Evolutionary conservation across 2,329 filamentous ascomycete species (phyloP).

Genomic region (Ceratocystis papillata): DNA sequence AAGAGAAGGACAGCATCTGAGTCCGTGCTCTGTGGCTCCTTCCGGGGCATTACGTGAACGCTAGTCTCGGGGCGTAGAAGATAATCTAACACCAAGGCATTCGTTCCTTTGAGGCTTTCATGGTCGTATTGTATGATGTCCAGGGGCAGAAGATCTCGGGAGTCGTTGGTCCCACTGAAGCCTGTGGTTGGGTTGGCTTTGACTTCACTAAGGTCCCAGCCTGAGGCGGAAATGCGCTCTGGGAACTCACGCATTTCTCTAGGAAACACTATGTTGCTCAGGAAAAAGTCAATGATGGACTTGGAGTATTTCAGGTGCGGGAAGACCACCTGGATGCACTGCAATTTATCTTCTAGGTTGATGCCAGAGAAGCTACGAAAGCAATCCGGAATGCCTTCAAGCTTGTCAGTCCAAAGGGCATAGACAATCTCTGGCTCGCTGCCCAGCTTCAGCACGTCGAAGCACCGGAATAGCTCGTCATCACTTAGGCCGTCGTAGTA

Average conservation of each 20-base stretch:
- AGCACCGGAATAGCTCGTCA: slow-evolving; percentile 38
- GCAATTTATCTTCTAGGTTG: slow-evolving; percentile 46
- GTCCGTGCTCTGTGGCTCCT: not conserved
- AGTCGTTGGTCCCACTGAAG: slow-evolving; percentile 62
- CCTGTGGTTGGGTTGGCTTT: slow-evolving; percentile 47
- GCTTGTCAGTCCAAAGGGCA: slow-evolving; percentile 35
- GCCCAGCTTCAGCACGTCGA: slow-evolving; percentile 39
- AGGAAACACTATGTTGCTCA: slow-evolving; percentile 48
- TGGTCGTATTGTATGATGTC: slow-evolving; percentile 47
- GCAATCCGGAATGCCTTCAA: slow-evolving; percentile 29
- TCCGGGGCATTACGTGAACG: slow-evolving; percentile 30
- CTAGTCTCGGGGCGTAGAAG: slow-evolving; percentile 46
- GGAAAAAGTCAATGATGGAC: slow-evolving; percentile 50
- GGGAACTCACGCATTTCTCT: slow-evolving; percentile 53
- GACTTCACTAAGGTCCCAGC: slow-evolving; percentile 51
- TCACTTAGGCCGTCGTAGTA: slow-evolving; percentile 47
- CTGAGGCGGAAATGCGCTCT: slow-evolving; percentile 51
- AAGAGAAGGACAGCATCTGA: slow-evolving; percentile 38
- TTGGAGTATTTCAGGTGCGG: slow-evolving; percentile 43
- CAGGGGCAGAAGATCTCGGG: slow-evolving; percentile 46
- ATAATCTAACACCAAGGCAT: slow-evolving; percentile 52
- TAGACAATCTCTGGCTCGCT: slow-evolving; percentile 47
- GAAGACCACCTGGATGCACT: slow-evolving; percentile 43
- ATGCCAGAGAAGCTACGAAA: slow-evolving; percentile 40
- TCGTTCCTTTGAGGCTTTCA: slow-evolving; percentile 48